Percentiles rank a stretch among this genome's conserved stretches.
Evolutionary conservation across 805 yeast genomes (phyloP).

Genomic region (Lachancea dasiensis): DNA sequence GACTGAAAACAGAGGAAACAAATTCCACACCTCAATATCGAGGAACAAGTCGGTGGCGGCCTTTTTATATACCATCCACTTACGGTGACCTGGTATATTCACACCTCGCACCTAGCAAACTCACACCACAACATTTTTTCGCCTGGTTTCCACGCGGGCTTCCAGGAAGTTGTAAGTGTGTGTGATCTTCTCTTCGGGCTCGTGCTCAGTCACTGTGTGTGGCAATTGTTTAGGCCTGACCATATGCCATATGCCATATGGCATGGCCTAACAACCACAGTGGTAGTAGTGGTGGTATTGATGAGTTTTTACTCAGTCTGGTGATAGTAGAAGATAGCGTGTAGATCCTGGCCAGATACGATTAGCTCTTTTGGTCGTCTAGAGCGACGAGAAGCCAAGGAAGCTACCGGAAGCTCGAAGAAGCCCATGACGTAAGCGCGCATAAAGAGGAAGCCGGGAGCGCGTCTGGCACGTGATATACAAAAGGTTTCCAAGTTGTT

Average conservation of each 20-base stretch:
- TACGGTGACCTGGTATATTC: no score
- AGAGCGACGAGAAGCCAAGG: background rate
- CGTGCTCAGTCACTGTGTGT: background rate
- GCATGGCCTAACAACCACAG: no score
- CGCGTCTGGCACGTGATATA: background rate
- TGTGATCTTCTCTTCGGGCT: background rate
- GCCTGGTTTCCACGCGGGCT: background rate
- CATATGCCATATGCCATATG: background rate
- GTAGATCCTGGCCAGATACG: no score
- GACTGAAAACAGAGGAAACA: no score
- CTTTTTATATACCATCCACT: no score
- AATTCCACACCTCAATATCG: no score
- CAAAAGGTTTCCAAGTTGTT: background rate
- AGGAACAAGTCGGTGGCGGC: no score
- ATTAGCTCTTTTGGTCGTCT: no score
- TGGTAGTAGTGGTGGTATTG: no score
- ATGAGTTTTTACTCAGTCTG: no score
- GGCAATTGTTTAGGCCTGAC: background rate
- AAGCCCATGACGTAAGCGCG: no score
- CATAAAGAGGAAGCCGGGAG: background rate
- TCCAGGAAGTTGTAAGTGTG: constrained; percentile 1
- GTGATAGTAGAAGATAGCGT: no score
- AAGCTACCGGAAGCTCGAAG: constrained; percentile 2
- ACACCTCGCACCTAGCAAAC: background rate
- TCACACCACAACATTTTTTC: constrained; percentile 1